Percentiles rank a stretch among this genome's conserved stretches.
Conservation (phyloP, 768 basidiomycete genomes). For the Hygrophoropsis aurantiaca region DNA sequence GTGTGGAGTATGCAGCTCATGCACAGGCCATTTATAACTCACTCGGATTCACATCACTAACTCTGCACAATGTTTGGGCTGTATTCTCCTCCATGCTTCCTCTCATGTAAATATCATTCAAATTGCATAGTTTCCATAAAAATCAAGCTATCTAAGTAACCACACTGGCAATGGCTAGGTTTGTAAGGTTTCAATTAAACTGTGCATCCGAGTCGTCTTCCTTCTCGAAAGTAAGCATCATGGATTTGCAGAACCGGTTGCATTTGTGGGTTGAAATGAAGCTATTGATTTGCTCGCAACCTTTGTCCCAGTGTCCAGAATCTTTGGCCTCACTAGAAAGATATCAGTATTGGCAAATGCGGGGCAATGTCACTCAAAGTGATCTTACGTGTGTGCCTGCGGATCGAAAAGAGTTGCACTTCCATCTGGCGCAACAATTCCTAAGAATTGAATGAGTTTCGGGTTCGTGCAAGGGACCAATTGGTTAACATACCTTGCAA, state of each 20-base stretch:
- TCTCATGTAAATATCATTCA: constrained; percentile 6
- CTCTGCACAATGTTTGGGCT: constrained; percentile 19
- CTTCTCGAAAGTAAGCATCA: not conserved
- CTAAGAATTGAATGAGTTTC: not conserved
- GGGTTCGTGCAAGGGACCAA: not conserved
- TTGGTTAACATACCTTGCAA: constrained; percentile 17
- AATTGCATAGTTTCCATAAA: not conserved
- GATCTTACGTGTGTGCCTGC: constrained; percentile 9
- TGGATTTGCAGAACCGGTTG: constrained; percentile 3
- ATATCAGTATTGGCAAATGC: not conserved
- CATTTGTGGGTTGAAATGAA: constrained; percentile 1
- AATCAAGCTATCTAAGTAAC: not conserved
- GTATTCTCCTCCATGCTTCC: constrained; percentile 18
- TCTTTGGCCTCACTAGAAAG: not conserved
- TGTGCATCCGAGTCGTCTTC: not conserved
- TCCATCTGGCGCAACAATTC: constrained; percentile 1
- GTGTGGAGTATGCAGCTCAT: constrained; percentile 10
- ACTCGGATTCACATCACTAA: constrained; percentile 9
- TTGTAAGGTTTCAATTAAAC: too few relatives aligned
- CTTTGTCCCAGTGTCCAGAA: constrained; percentile 3
- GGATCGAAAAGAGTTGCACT: constrained; percentile 10
- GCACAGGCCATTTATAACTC: constrained; percentile 13
- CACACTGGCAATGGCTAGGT: not conserved
- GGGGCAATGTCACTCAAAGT: not conserved
- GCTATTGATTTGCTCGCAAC: not conserved